Conservation (phyloP, 2,329 filamentous ascomycete species). For the Penicillium nordicum region DNA sequence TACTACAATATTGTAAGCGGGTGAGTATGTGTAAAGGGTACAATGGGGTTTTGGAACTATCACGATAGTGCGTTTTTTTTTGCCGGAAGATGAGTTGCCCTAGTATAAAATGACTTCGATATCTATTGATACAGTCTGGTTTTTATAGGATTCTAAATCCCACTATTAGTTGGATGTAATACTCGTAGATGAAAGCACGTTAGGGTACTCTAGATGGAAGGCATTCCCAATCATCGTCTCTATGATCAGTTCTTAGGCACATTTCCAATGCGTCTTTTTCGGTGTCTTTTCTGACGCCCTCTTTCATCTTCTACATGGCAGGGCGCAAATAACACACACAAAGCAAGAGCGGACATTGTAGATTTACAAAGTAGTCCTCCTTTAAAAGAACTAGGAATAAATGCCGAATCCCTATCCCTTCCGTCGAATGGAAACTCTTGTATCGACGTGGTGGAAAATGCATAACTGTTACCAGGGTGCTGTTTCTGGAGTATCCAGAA, state of each 20-base stretch:
- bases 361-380: neutral
- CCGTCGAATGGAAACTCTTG: neutral
- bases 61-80: neutral
- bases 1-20: no score
- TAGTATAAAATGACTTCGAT: neutral
- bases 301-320: neutral
- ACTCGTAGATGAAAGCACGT: neutral
- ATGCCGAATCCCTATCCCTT: neutral
- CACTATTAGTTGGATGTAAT: no score
- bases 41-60: neutral
- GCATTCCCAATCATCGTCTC: neutral
- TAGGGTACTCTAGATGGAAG: neutral
- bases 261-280: no score
- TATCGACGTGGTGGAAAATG: neutral
- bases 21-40: no score
- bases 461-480: neutral
- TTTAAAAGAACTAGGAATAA: neutral
- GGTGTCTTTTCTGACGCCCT: no score
- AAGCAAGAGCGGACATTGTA: neutral
- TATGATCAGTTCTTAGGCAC: neutral
- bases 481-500: neutral
- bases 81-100: neutral
- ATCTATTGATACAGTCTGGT: neutral
- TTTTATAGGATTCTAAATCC: no score
- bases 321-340: neutral